phyloP scores from a whole-genome alignment of 2,329 filamentous ascomycete species.

The Elsinoe perseae region DNA sequence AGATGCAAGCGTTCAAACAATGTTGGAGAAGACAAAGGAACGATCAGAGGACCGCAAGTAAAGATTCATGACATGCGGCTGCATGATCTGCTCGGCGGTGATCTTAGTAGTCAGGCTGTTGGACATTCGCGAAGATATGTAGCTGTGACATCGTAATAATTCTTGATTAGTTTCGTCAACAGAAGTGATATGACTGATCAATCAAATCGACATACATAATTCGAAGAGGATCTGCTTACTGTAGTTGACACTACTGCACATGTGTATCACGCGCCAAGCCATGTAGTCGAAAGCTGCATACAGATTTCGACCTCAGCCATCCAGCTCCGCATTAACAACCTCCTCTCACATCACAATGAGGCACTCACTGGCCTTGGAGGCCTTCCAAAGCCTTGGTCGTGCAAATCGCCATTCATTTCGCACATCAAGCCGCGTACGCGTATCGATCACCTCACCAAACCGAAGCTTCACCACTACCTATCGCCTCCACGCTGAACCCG shows the following conservation, averaged over 20 bases:
- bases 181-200: too few species aligned
- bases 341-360: slow-evolving; percentile 14
- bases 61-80: slow-evolving; percentile 48
- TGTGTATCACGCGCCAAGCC: not conserved
- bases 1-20: slow-evolving; percentile 85
- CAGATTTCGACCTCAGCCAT: not conserved
- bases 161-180: too few species aligned
- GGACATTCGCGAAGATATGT: not conserved
- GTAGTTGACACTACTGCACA: not conserved
- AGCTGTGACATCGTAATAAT: not conserved
- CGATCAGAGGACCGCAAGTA: slow-evolving; percentile 69
- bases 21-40: slow-evolving; percentile 93
- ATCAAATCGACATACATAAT: too few species aligned
- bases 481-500: not conserved
- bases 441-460: not conserved
- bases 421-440: not conserved
- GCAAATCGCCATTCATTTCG: not conserved
- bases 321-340: not conserved
- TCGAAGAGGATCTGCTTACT: too few species aligned
- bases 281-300: not conserved
- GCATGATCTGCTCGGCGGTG: not conserved
- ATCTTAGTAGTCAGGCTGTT: not conserved
- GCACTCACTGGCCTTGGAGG: slow-evolving; percentile 19
- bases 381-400: slow-evolving; percentile 22
- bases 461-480: slow-evolving; percentile 3